Conservation (phyloP, 1,139 yeast genomes). For the Geotrichum carabidarum region DNA sequence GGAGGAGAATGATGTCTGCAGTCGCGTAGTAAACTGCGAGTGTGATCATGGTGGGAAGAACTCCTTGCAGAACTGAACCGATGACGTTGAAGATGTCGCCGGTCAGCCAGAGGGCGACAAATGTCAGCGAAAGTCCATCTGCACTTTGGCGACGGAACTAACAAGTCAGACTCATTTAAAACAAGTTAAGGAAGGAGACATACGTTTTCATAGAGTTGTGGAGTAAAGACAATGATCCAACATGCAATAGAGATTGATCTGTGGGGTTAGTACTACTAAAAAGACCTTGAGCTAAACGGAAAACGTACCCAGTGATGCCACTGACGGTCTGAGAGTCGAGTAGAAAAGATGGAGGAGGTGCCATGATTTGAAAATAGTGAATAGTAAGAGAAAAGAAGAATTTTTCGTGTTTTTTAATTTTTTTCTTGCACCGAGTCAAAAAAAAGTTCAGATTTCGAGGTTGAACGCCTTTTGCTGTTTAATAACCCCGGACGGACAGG, state of each 20-base stretch:
- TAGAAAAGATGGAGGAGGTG: conserved; percentile 48
- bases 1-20: conserved; percentile 76
- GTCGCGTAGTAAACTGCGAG: conserved; percentile 86
- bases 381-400: neutral
- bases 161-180: neutral
- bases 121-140: conserved; percentile 78
- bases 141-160: conserved; percentile 69
- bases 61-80: conserved; percentile 83
- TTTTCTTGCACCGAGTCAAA: too few species aligned
- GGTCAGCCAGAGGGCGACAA: conserved; percentile 78
- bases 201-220: conserved; percentile 88
- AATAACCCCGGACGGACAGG: too few species aligned
- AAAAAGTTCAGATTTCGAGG: neutral
- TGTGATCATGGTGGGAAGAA: conserved; percentile 80
- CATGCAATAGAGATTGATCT: conserved; percentile 86
- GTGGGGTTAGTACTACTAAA: neutral
- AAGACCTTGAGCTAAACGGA: neutral
- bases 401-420: too few species aligned
- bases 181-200: conserved; percentile 16
- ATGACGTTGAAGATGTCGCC: conserved; percentile 90
- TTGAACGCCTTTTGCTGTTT: too few species aligned
- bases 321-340: conserved; percentile 72
- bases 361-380: conserved; percentile 6
- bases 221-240: conserved; percentile 97
- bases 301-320: conserved; percentile 65